Evolutionary conservation across 1,139 yeast species (phyloP), one percentile per base, ranked within the genome.

Genomic region (Suhomyces guaymorum): DNA sequence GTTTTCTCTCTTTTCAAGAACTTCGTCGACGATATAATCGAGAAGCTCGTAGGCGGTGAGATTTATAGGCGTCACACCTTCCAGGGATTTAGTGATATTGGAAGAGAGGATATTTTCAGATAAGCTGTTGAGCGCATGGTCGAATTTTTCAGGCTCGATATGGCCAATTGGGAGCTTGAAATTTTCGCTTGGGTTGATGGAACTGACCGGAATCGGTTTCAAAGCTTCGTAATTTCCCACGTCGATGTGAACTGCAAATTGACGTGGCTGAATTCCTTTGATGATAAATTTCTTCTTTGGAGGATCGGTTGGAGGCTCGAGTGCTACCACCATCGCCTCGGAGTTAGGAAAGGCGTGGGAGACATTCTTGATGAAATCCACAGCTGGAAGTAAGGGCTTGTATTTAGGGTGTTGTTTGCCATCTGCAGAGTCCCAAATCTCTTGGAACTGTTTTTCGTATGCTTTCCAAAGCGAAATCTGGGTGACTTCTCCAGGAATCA

Each of bases 381-480:
- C 97, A 0, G 98, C 98, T 1, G 97, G 95, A 30, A 92, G 71
- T 32, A 92, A 68, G 41, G 80, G 78, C 45, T 78, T 79, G 42
- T 66, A 75, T 29, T 67, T 73, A 13, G 70, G 62, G 10, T 70
- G 70, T 36, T 69, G 69, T 25, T 63, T 66, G 8, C 34, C 39
- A 10, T 37, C 40, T 9, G 35, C 21, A 7, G 43, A 34, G 15
- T 48, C 49, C 68, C 73, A 62, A 33, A 63, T 61, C 35, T 66
- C 66, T 39, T 71, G 71, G 52, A 92, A 92, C 55, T 85, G 95
- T 17, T 80, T 70, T 56, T 92, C 98, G 60, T 92, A 92, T 0
- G 96, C 82, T 57, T 90, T 88, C 99, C 99, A 92, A 32, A 92
- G 73, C 10, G 95, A 85, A 20, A 92, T 89, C 61, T 92, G 99